phyloP scores from a whole-genome alignment of 768 basidiomycete genomes.

The Mycena kentingensis region DNA sequence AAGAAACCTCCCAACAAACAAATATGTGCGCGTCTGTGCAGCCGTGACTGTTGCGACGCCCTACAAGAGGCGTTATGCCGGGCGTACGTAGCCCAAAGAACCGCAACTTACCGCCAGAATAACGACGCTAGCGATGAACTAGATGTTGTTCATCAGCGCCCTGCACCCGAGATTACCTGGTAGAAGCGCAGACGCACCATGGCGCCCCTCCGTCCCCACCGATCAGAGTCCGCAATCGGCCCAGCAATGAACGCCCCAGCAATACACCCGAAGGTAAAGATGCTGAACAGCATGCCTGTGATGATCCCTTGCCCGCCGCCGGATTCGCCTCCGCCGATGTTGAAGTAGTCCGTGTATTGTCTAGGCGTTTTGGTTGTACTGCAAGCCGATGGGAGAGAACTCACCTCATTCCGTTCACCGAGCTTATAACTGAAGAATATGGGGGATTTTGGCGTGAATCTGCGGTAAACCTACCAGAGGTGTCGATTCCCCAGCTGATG shows the following conservation, averaged over 20 bases:
- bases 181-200: conserved; percentile 38
- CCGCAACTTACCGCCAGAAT: conserved; percentile 29
- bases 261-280: conserved; percentile 33
- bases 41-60: conserved; percentile 18
- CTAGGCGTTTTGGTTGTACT: conserved; percentile 21
- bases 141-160: conserved; percentile 1
- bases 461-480: conserved; percentile 34
- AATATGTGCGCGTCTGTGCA: conserved; percentile 18
- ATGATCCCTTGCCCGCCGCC: conserved; percentile 47
- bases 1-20: conserved; percentile 17
- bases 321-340: conserved; percentile 40
- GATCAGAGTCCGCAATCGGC: conserved; percentile 37
- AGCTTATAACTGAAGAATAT: conserved; percentile 49
- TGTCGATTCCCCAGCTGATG: conserved; percentile 49
- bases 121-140: conserved; percentile 44
- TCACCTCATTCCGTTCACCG: conserved; percentile 49
- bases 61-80: too few species aligned
- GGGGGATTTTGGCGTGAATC: not conserved
- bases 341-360: conserved; percentile 45
- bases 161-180: not conserved
- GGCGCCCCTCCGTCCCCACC: conserved; percentile 45
- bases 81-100: too few species aligned
- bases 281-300: conserved; percentile 46
- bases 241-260: conserved; percentile 43
- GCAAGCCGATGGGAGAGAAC: conserved; percentile 11